A percentile compares a stretch with the other conserved stretches of the same genome.
These are phyloP conservation scores for Misopates orontium DNA, from an alignment of 257 asterid species.

Conservation along the genomic window DNA sequence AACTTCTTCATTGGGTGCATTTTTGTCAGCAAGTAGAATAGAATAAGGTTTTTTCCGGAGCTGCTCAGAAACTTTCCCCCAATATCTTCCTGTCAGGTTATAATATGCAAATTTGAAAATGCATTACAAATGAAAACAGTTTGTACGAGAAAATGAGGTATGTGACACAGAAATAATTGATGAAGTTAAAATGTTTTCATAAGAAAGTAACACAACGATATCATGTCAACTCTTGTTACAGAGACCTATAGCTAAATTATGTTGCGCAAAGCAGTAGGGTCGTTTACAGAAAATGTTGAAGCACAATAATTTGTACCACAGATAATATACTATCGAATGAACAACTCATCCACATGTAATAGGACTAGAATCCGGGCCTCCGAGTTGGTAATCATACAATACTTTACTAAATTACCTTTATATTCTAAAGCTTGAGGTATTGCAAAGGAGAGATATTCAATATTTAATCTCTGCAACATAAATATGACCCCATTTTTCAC, in stretches of 20 bases:
- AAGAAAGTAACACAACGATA: neutral
- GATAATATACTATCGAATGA: neutral
- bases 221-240: conserved; percentile 4
- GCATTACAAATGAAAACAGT: neutral
- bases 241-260: conserved; percentile 2
- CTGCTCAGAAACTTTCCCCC: conserved; percentile 84
- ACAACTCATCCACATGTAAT: neutral
- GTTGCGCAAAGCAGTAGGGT: conserved; percentile 1
- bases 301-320: neutral
- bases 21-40: conserved; percentile 93
- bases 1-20: conserved; percentile 96
- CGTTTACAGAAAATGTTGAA: conserved; percentile 15
- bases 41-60: conserved; percentile 78
- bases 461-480: too few relatives aligned
- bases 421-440: too few relatives aligned
- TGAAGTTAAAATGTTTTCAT: neutral
- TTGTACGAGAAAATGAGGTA: conserved; percentile 5
- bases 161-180: neutral
- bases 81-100: conserved; percentile 61
- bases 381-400: neutral
- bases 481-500: conserved; percentile 2
- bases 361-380: neutral
- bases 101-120: conserved; percentile 21
- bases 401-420: neutral
- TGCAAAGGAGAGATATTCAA: too few relatives aligned